Evolutionary conservation across 306 rosid genomes (phyloP).

Genomic region (Vicia villosa): DNA sequence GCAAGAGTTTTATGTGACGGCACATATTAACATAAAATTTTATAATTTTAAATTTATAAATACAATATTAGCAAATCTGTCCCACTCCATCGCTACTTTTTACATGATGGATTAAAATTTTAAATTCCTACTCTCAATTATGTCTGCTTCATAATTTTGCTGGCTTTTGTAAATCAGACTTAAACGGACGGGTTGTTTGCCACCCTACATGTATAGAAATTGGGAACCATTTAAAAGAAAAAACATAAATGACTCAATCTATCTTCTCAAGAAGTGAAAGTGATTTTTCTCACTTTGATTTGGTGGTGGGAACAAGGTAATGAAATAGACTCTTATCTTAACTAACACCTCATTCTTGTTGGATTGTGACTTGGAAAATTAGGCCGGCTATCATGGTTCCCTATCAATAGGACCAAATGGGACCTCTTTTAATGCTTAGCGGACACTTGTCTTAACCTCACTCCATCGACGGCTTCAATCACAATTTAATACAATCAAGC

Average conservation of each 20-base stretch:
- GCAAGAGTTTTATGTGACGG: too few relatives aligned
- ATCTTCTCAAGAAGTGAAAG: conserved; percentile 30
- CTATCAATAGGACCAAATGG: conserved; percentile 50
- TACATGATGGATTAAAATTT: too few relatives aligned
- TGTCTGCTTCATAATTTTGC: too few relatives aligned
- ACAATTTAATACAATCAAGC: conserved; percentile 2
- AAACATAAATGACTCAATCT: neutral
- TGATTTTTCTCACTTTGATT: conserved; percentile 31
- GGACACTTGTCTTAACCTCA: conserved; percentile 36
- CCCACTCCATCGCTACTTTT: too few relatives aligned
- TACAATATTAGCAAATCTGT: too few relatives aligned
- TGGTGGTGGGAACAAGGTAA: conserved; percentile 40
- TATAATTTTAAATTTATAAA: too few relatives aligned
- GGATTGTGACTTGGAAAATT: conserved; percentile 48
- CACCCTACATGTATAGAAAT: too few relatives aligned
- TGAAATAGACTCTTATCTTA: conserved; percentile 28
- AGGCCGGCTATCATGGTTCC: conserved; percentile 45
- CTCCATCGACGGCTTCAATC: conserved; percentile 31
- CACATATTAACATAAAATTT: too few relatives aligned
- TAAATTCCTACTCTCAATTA: too few relatives aligned
- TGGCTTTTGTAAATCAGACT: too few relatives aligned
- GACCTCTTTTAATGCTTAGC: conserved; percentile 3
- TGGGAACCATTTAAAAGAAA: conserved; percentile 27
- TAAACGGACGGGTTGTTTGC: too few relatives aligned
- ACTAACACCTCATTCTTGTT: conserved; percentile 29